Evolutionary conservation across 2,329 filamentous ascomycete species (phyloP), one percentile per base, ranked within the genome.

Genomic region (Grosmannia huntii): DNA sequence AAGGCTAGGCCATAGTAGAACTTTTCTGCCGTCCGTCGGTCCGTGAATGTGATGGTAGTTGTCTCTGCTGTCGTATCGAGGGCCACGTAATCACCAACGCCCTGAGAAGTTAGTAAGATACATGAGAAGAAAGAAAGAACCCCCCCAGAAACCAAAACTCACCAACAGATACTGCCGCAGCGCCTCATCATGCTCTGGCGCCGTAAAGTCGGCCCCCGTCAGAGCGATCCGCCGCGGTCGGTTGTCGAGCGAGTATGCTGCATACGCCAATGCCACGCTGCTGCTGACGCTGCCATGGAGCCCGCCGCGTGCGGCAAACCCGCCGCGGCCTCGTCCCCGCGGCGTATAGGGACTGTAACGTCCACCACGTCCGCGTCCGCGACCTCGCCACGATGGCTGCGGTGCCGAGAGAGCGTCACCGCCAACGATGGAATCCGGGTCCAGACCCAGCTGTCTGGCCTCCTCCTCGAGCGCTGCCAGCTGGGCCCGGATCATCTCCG

Each of bases 381-480:
- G 56, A 9, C 55, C 55, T 23, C 55, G 55, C 48, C 70, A 28
- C 21, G 68, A 64, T 4, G 44, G 68, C 64, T 10, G 70, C 68
- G 21, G 75, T 72, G 33, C 50, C 14, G 41, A 33, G 27, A 14
- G 21, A 27, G 36, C 46, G 41, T 28, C 49, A 27, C 38, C 2
- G 70, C 68, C 5, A 14, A 50, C 51, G n/a, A 61, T 56, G 14
- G 73, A 73, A 60, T 79, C 69, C 1, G 83, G 80, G 65, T 89
- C 83, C 36, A 90, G 76, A 9, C 87, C 87, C 38, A 90, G 74
- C 10, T 79, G 78, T 65, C 80, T 79, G 16, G 87, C 87, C 70
- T 90, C 87, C 25, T 82, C 83, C 67, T 90, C 84, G 7, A 91
- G 73, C n/a, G 79, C 82, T 1, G 85, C 85, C 16, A 91, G 74